Evolutionary conservation across 140 eudicot species (phyloP), one percentile per base, ranked within the genome.

Genomic region (Anethum foeniculum): DNA sequence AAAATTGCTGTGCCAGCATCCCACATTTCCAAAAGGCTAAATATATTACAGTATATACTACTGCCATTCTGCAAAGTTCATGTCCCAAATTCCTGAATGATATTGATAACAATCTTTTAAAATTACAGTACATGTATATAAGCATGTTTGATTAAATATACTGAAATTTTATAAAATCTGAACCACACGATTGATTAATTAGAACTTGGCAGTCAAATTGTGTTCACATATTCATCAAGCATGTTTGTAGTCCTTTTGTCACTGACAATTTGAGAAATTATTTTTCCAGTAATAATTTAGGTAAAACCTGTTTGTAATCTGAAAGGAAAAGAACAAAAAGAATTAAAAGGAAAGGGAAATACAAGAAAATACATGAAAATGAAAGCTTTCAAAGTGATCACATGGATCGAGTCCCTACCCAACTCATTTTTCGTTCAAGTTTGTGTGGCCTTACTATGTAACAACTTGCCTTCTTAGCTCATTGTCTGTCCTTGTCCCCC

Each of bases 381-480:
- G 34, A 72, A 72, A 41, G 77, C 28, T 11, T 72, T 72, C 30
- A 72, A 41, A 72, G 77, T 41, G 19, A 41, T 64, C 86, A 80
- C 84, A 80, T 80, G 84, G 77, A 19, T 32, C 4, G 58, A 34
- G 86, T 47, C 83, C 86, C 83, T 62, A 41, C 48, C 46, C 81
- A 75, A 64, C 78, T 65, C 76, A 83, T 41, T 74, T 78, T 56
- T 27, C 75, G 86, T 54, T 54, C 62, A 54, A 54, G 62, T 54
- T 54, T 54, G 62, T 54, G 62, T 54, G 83, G 80, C 80, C 47
- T 10, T 47, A 13, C 34, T 79, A 9, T 71, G 62, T 36, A 16
- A 77, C 76, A 34, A 79, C 43, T 62, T 18, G 25, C 84, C 21
- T 36, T 67, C 11, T 75, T 75, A 80, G 80, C 84, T 81, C 12